These are phyloP conservation scores for Cordyceps militaris DNA, from an alignment of 2,329 filamentous ascomycete species.

Conservation along the genomic window DNA sequence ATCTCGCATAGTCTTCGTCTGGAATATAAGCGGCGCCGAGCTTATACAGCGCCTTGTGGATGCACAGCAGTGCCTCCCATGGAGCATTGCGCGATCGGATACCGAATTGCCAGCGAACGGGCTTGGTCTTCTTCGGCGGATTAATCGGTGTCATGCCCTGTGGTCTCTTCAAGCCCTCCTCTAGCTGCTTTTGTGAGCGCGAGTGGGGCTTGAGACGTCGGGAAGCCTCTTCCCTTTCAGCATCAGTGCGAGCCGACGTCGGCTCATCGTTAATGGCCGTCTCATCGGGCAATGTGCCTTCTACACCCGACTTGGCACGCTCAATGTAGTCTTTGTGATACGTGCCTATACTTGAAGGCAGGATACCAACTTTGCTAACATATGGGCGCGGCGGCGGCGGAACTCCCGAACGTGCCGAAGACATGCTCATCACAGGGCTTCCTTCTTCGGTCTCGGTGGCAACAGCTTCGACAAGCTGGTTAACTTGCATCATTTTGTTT, in stretches of 20 bases:
- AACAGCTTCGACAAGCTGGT: constrained; percentile 41
- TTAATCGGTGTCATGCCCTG: constrained; percentile 56
- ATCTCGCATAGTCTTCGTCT: constrained; percentile 48
- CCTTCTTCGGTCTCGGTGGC: constrained; percentile 30
- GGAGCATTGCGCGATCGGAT: constrained; percentile 92
- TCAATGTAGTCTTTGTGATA: constrained; percentile 91
- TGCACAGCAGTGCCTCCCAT: constrained; percentile 87
- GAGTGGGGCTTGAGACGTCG: constrained; percentile 81
- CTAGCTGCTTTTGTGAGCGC: constrained; percentile 60
- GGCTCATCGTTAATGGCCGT: constrained; percentile 42
- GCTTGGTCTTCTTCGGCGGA: constrained; percentile 64
- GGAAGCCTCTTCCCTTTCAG: constrained; percentile 74
- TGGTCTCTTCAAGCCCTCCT: constrained; percentile 54
- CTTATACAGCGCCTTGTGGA: constrained; percentile 84
- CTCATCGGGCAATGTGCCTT: constrained; percentile 35
- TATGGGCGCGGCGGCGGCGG: constrained; percentile 50
- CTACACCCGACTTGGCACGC: constrained; percentile 50
- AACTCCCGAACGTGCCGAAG: constrained; percentile 46
- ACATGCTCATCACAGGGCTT: constrained; percentile 48
- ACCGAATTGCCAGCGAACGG: constrained; percentile 95
- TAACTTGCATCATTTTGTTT: constrained; percentile 94
- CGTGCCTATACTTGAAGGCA: constrained; percentile 83
- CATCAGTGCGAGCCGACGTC: constrained; percentile 49
- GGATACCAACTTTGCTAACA: constrained; percentile 80
- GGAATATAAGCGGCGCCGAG: constrained; percentile 84